Evolutionary conservation across 2,329 filamentous ascomycete species (phyloP), one percentile per base, ranked within the genome.

Genomic region (Proliferodiscus dingleyae): DNA sequence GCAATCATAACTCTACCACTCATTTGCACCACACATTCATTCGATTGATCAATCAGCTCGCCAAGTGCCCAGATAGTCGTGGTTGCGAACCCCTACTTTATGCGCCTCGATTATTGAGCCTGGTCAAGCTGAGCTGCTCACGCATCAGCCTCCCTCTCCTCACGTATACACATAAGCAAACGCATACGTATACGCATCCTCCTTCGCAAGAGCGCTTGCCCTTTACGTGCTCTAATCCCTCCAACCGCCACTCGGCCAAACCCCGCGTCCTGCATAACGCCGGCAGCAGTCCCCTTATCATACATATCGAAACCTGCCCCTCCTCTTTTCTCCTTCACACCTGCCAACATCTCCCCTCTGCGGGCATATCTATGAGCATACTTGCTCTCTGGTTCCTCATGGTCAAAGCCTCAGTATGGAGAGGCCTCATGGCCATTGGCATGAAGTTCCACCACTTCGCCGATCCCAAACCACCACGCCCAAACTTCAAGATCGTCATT

Each of bases 401-500:
- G 39, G 61, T 63, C 53, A 63, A 64, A 46, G 61, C 61, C 4
- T 42, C 50, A 50, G 54, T 64, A 54, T 63, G 60, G 59, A 49
- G 61, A 40, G 58, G 46, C 52, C 50, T 64, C 7, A 64, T 64
- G 61, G 58, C 57, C 54, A 45, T 64, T 30, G 61, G 61, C 7
- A 63, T 64, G 61, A 59, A 59, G 44, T 50, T 64, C 45, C 61
- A 64, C 40, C 58, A 62, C 41, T 54, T 58, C 37, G 61, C 61
- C 4, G 49, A 55, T 4, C 61, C 62, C 6, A 58, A 58, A 48
- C 60, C 61, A 3, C 56, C 57, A 0, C 30, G 47, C 11, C 61
- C 61, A 2, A 55, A 57, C 37, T 64, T 64, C 54, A 63, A 58
- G 36, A 57, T 63, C 24, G 48, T 56, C 30, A 55, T 63, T n/a